Base-by-base conservation (phyloP, 2,329 filamentous ascomycete genomes). In the Talaromyces sp. region DNA sequence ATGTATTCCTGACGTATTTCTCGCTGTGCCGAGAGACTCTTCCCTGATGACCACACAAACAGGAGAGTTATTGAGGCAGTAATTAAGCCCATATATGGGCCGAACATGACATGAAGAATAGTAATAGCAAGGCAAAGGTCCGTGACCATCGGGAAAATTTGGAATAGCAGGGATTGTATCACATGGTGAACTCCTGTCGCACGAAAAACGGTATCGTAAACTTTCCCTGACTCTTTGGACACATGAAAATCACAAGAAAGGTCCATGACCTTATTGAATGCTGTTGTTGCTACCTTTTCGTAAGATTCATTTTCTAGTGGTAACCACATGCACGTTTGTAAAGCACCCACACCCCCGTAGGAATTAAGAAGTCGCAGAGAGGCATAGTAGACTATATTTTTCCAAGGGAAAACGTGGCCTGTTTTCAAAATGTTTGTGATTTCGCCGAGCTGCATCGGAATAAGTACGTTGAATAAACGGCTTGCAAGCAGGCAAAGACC, bases 371-470 rank as follows among this genome's bases (percentile, higher is more conserved):
- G 82, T 10, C 76, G 76, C 47, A 77, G 79, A 51, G 78, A 61
- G 57, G 82, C 74, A 76, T 83, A 88, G 0, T 85, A 63, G 0
- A 75, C 72, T 27, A 88, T 79, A 40, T 83, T 78, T 60, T 76
- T 73, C 82, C 82, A 86, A 3, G 86, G 82, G 60, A 83, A 76
- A 4, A 70, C 65, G 50, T 82, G 80, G 40, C 69, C 73, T 8
- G 81, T 78, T 33, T 81, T 81, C 27, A 96, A 77, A 63, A 85
- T 85, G 68, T 95, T 86, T 65, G 91, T 88, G 65, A 96, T 87
- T 62, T 90, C 86, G 65, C 91, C 92, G 34, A 94, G 85, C 70
- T 95, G 90, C 23, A 89, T 84, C n/a, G 92, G 92, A 34, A 92
- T 86, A 50, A 96, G 77, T 14, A 96, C 79, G 67, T 92, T 91